Evolutionary conservation across 2,329 filamentous ascomycete genomes (phyloP).

Genomic region (Fusarium continuum): DNA sequence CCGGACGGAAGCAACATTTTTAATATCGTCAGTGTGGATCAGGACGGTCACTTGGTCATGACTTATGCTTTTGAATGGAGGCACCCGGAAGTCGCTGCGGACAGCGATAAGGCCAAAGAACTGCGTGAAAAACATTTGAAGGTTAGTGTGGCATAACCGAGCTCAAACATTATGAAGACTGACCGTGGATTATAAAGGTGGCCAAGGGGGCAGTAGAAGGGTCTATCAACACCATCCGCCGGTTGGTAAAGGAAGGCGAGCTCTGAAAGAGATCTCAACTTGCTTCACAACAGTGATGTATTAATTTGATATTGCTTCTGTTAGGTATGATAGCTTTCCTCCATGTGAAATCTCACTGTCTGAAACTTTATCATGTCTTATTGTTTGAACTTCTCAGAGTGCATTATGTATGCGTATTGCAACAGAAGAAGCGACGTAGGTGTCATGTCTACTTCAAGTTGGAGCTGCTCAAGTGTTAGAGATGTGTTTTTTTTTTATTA

Average conservation of each 20-base stretch:
- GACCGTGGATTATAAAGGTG: neutral
- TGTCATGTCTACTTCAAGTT: too few species aligned
- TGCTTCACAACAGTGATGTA: too few species aligned
- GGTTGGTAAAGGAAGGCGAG: slow-evolving; percentile 12
- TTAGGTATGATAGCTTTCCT: too few species aligned
- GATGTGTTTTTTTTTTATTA: too few species aligned
- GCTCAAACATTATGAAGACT: accelerated
- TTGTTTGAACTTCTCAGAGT: too few species aligned
- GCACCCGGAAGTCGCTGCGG: slow-evolving; percentile 43
- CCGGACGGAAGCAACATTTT: slow-evolving; percentile 49
- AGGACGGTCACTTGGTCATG: slow-evolving; percentile 45
- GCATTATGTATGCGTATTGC: too few species aligned
- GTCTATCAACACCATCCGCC: slow-evolving; percentile 28
- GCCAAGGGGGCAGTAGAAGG: slow-evolving; percentile 27
- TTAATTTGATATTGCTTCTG: too few species aligned
- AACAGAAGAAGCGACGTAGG: too few species aligned
- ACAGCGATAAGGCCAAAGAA: slow-evolving; percentile 40
- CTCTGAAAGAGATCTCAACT: neutral
- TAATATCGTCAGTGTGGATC: slow-evolving; percentile 47
- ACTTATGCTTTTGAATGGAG: slow-evolving; percentile 51
- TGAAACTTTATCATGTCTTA: too few species aligned
- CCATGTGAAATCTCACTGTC: too few species aligned
- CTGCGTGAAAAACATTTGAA: slow-evolving; percentile 38
- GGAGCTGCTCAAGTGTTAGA: too few species aligned
- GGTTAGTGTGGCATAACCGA: slow-evolving; percentile 7